Conservation (phyloP, 169 alveolate genomes). For the Toxoplasma gondii region DNA sequence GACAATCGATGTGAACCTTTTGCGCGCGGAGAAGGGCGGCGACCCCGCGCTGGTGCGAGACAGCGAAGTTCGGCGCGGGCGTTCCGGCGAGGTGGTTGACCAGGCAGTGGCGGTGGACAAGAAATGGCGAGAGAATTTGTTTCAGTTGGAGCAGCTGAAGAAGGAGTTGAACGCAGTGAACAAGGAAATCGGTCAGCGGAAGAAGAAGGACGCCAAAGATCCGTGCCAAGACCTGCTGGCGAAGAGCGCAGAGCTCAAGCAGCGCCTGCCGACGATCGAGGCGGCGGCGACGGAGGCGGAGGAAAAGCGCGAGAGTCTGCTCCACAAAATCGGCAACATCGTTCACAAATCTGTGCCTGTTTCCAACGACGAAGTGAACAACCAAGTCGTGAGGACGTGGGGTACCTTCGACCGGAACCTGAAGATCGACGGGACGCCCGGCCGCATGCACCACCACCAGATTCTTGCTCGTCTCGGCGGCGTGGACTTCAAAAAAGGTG, state of each 20-base stretch:
- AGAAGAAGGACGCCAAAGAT: conserved; percentile 69
- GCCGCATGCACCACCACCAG: conserved; percentile 67
- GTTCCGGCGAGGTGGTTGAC: conserved; percentile 37
- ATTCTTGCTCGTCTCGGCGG: conserved; percentile 91
- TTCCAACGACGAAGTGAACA: conserved; percentile 94
- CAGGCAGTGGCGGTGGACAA: conserved; percentile 81
- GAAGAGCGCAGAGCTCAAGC: conserved; percentile 28
- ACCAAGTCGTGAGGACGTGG: conserved; percentile 72
- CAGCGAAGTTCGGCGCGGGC: conserved; percentile 70
- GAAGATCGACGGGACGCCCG: conserved; percentile 43
- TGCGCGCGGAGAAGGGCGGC: conserved; percentile 79
- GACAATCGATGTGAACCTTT: conserved; percentile 75
- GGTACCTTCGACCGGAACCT: conserved; percentile 36
- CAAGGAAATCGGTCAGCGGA: conserved; percentile 75
- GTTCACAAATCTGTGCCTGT: conserved; percentile 92
- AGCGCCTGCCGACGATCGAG: conserved; percentile 75
- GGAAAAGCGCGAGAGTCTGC: conserved; percentile 76
- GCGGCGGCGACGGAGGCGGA: conserved; percentile 76
- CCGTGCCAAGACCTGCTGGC: conserved; percentile 25
- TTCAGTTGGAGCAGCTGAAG: conserved; percentile 80
- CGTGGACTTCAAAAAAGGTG: conserved; percentile 92
- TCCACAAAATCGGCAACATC: conserved; percentile 87
- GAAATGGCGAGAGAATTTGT: conserved; percentile 84
- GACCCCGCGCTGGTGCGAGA: conserved; percentile 71
- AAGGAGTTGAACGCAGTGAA: conserved; percentile 73